Base-by-base conservation (phyloP, 305 asterid genomes). In the Petunia hybrid region DNA sequence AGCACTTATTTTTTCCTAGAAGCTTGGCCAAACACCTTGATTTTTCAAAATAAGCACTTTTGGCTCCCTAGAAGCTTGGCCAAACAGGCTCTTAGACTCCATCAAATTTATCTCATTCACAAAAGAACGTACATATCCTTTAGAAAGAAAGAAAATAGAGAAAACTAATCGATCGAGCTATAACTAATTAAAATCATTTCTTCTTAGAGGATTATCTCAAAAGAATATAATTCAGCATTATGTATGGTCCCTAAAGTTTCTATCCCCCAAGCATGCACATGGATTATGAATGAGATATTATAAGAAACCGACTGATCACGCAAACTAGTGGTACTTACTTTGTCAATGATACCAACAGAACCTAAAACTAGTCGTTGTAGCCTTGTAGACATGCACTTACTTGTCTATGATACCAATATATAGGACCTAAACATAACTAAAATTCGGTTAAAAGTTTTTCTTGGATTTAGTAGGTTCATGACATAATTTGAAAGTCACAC, bases 251-350 rank as follows among this genome's bases (percentile, higher is more conserved):
- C 76, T 43, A 43, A 43, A 16, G 76, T 69, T 39, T 43, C 9
- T 2, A 22, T 69, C 76, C 16, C 16, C 76, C 57, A 46, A 10
- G 16, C 4, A 40, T 69, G 76, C 59, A 69, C 41, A 69, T 45
- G 76, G 76, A 45, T 66, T 66, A 40, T 65, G 71, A 63, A 63
- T 63, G 68, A 42, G 36, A 39, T 67, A 67, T 67, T 41, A 14
- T n/a, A 42, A 67, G 75, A 67, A 10, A 40, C 0, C 2, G 75
- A 42, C 75, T 67, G 40, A 67, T 67, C 53, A 67, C 41, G 53
- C 53, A 67, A 67, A 64, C 22, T 67, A 41, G 51, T n/a, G 40
- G 8, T 67, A 68, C 75, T 42, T 68, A 68, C 40, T 55, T 5
- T 68, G 75, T 42, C 55, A 14, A 42, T 42, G 55, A 42, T 68